Conservation (phyloP, 257 asterid genomes). For the Voacanga thouarsii region DNA sequence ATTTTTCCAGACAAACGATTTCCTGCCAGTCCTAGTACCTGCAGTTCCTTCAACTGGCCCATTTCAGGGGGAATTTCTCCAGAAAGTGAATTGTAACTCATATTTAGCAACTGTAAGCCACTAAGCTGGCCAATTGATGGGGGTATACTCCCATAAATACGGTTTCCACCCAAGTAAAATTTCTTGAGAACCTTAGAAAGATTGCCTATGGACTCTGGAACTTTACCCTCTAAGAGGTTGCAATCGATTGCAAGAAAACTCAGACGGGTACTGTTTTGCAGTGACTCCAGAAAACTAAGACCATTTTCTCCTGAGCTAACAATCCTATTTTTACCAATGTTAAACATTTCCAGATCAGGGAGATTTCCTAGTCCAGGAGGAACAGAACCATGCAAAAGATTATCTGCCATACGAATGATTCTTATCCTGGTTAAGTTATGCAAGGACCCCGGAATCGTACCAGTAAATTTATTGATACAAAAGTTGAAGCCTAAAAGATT, state of each 20-base stretch:
- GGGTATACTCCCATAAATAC: conserved; percentile 41
- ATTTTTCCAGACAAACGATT: conserved; percentile 41
- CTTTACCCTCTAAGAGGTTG: conserved; percentile 46
- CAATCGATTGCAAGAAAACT: conserved; percentile 42
- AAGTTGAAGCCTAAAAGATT: conserved; percentile 44
- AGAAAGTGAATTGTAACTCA: conserved; percentile 32
- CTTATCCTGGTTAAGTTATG: conserved; percentile 56
- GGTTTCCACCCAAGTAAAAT: conserved; percentile 48
- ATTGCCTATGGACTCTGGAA: conserved; percentile 55
- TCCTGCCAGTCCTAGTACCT: conserved; percentile 32
- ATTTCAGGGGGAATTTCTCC: conserved; percentile 54
- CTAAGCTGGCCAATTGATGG: conserved; percentile 48
- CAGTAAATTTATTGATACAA: conserved; percentile 54
- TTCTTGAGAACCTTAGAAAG: conserved; percentile 42
- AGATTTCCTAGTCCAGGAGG: conserved; percentile 68
- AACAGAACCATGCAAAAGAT: conserved; percentile 48
- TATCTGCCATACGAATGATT: conserved; percentile 45
- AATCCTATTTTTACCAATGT: conserved; percentile 51
- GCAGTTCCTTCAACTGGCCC: conserved; percentile 36
- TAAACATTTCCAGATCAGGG: conserved; percentile 40
- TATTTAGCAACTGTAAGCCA: conserved; percentile 32
- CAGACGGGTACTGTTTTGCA: conserved; percentile 46
- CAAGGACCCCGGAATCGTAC: conserved; percentile 54
- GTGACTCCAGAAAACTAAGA: conserved; percentile 34
- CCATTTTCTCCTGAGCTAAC: conserved; percentile 34